Conservation (phyloP, 1,284 basidiomycete genomes). For the Tranzscheliella williamsii region DNA sequence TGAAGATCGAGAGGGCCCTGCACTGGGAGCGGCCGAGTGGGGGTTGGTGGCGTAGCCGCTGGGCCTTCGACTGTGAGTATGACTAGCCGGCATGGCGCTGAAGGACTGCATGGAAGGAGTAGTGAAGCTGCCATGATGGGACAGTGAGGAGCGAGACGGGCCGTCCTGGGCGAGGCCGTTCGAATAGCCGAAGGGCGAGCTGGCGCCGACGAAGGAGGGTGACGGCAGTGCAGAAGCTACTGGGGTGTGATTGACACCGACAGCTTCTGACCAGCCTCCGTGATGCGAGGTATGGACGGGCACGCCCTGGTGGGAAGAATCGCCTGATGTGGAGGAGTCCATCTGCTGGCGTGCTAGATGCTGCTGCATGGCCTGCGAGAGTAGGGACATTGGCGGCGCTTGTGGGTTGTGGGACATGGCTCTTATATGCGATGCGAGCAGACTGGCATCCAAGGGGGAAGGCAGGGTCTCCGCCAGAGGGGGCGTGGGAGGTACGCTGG, state of each 20-base stretch:
- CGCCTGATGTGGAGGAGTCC: constrained; percentile 3
- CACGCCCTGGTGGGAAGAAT: too few relatives aligned
- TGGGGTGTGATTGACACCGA: constrained; percentile 1
- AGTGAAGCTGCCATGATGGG: constrained; percentile 19
- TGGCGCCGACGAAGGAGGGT: constrained; percentile 14
- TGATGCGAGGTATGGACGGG: background rate
- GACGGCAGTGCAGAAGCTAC: constrained; percentile 26
- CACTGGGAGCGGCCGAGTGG: constrained; percentile 33
- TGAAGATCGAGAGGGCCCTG: constrained; percentile 31
- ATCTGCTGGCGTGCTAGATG: constrained; percentile 37
- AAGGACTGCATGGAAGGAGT: constrained; percentile 13
- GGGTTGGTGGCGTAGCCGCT: constrained; percentile 33
- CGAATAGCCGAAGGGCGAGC: constrained; percentile 12
- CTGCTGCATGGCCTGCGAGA: constrained; percentile 42
- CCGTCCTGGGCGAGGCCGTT: constrained; percentile 4
- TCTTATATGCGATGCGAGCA: background rate
- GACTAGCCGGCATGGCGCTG: constrained; percentile 3
- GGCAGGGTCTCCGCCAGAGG: constrained; percentile 8
- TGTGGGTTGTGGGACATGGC: constrained; percentile 32
- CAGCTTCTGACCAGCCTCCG: background rate
- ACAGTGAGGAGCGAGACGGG: constrained; percentile 5
- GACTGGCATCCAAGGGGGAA: constrained; percentile 3
- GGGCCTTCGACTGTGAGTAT: constrained; percentile 14
- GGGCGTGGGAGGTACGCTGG: too few relatives aligned
- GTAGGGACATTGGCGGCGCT: constrained; percentile 32